phyloP scores from a whole-genome alignment of 2,329 filamentous ascomycete genomes.

The Calonectria pseudoreteaudii region DNA sequence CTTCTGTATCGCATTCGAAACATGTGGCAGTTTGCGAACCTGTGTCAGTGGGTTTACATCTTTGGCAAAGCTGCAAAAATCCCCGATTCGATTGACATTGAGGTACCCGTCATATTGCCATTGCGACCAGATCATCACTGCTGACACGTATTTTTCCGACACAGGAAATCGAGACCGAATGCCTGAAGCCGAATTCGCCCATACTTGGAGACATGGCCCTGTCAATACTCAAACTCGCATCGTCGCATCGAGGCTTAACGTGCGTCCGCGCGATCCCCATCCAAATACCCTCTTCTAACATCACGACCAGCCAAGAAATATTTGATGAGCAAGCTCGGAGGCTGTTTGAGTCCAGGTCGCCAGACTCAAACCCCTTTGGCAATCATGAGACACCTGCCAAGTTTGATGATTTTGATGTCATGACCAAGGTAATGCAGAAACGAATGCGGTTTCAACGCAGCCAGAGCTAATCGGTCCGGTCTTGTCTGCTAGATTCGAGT shows the following conservation, averaged over 20 bases:
- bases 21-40: slow-evolving; percentile 95
- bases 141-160: slow-evolving; percentile 3
- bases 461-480: neutral
- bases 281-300: slow-evolving; percentile 18
- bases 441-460: neutral
- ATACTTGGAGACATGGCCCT: slow-evolving; percentile 85
- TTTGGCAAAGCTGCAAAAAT: slow-evolving; percentile 93
- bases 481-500: slow-evolving; percentile 69
- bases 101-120: slow-evolving; percentile 66
- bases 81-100: slow-evolving; percentile 87
- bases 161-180: slow-evolving; percentile 90
- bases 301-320: slow-evolving; percentile 74
- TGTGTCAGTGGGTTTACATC: slow-evolving; percentile 92
- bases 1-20: slow-evolving; percentile 77
- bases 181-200: slow-evolving; percentile 81
- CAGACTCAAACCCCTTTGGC: slow-evolving; percentile 86
- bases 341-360: slow-evolving; percentile 86
- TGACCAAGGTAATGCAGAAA: slow-evolving; percentile 74
- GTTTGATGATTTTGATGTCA: slow-evolving; percentile 85
- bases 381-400: slow-evolving; percentile 76
- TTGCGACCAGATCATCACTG: neutral
- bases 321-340: slow-evolving; percentile 95
- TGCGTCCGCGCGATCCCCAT: slow-evolving; percentile 60
- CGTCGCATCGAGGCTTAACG: slow-evolving; percentile 92
- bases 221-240: slow-evolving; percentile 89